phyloP scores from a whole-genome alignment of 352 stramenopile genomes.

The Phytophthora colocasiae region DNA sequence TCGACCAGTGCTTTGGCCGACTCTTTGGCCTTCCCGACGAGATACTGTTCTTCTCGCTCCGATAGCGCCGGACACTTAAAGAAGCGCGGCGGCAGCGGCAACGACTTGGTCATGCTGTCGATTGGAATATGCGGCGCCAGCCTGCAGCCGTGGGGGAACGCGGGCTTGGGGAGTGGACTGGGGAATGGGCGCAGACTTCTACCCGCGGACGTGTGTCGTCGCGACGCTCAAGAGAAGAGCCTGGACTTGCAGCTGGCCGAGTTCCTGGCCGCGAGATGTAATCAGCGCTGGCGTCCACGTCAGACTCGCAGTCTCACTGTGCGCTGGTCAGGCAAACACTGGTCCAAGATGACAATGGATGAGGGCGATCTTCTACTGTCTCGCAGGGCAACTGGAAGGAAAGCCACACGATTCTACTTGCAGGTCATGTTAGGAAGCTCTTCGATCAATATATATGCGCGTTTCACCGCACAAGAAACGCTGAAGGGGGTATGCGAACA shows the following conservation, averaged over 20 bases:
- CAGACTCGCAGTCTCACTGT: conserved; percentile 15
- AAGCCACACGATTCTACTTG: conserved; percentile 6
- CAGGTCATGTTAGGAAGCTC: background rate
- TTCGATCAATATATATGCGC: conserved; percentile 2
- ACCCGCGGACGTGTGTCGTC: conserved; percentile 32
- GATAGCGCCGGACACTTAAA: conserved; percentile 68
- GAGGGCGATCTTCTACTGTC: background rate
- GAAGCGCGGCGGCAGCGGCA: conserved; percentile 58
- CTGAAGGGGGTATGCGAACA: conserved; percentile 12
- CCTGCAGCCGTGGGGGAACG: conserved; percentile 16
- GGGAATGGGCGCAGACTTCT: conserved; percentile 31
- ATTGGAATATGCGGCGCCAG: conserved; percentile 32
- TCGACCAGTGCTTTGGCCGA: conserved; percentile 71
- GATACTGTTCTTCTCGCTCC: conserved; percentile 55
- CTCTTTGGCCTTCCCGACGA: conserved; percentile 68
- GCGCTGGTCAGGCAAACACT: background rate
- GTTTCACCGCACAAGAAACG: conserved; percentile 5
- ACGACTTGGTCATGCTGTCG: conserved; percentile 43
- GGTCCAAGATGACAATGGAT: conserved; percentile 1
- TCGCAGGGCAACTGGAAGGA: conserved; percentile 1
- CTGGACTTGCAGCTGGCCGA: conserved; percentile 19
- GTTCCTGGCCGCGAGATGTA: conserved; percentile 16
- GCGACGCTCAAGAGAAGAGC: conserved; percentile 37
- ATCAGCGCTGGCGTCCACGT: background rate
- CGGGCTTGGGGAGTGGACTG: conserved; percentile 31